phyloP scores from a whole-genome alignment of 2,329 filamentous ascomycete species.

The Colletotrichum salicis region DNA sequence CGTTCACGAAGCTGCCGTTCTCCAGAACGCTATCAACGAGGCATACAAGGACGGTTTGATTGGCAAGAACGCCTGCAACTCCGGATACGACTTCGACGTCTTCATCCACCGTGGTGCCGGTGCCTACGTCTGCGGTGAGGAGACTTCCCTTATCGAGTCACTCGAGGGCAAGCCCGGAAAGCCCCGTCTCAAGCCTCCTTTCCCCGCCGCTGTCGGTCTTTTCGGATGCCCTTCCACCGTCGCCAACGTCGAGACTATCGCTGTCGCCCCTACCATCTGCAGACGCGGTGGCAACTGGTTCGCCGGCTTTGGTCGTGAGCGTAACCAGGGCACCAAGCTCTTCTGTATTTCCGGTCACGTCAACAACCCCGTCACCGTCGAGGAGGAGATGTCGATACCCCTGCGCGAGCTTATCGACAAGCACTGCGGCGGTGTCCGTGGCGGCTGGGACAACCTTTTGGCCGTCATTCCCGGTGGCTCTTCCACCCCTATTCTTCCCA shows the following conservation, averaged over 20 bases:
- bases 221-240: slow-evolving; percentile 99
- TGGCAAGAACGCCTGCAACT: slow-evolving; percentile 97
- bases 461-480: slow-evolving; percentile 96
- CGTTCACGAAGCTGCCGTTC: slow-evolving; percentile 91
- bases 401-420: slow-evolving; percentile 96
- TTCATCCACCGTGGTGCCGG: slow-evolving; percentile 96
- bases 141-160: slow-evolving; percentile 97
- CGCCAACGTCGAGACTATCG: slow-evolving; percentile 96
- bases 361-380: slow-evolving; percentile 97
- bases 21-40: slow-evolving; percentile 97
- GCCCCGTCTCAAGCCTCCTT: slow-evolving; percentile 97
- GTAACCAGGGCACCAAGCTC: slow-evolving; percentile 96
- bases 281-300: slow-evolving; percentile 95
- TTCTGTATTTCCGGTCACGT: slow-evolving; percentile 99
- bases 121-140: slow-evolving; percentile 97
- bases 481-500: slow-evolving; percentile 94
- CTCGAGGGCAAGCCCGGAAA: slow-evolving; percentile 99
- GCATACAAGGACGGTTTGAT: slow-evolving; percentile 95
- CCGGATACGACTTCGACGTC: slow-evolving; percentile 97
- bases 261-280: slow-evolving; percentile 95
- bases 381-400: slow-evolving; percentile 99
- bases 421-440: slow-evolving; percentile 96
- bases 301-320: slow-evolving; percentile 90
- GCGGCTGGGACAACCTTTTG: slow-evolving; percentile 97
- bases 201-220: slow-evolving; percentile 95